Conservation (phyloP, 306 rosid genomes). For the Trifolium subterraneum region DNA sequence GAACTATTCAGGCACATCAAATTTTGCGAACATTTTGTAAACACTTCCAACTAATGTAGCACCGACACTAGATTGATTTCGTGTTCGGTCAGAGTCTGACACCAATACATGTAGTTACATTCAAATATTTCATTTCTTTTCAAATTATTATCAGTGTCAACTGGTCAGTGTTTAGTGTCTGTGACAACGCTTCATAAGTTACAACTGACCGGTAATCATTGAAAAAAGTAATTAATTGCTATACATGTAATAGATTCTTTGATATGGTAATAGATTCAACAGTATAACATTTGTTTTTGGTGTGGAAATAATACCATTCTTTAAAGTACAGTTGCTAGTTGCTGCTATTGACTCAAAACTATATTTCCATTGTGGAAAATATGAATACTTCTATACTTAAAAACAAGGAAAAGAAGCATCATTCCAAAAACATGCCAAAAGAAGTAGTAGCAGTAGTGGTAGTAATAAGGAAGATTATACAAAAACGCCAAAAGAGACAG, state of each 20-base stretch:
- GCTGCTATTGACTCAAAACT: slow-evolving; percentile 26
- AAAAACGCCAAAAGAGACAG: background rate
- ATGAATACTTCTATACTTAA: slow-evolving; percentile 18
- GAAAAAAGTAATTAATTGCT: slow-evolving; percentile 25
- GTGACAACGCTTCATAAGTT: too few relatives aligned
- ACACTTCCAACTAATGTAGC: background rate
- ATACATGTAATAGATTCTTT: slow-evolving; percentile 37
- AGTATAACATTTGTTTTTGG: slow-evolving; percentile 31
- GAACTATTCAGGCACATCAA: too few relatives aligned
- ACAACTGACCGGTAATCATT: background rate
- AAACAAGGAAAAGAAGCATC: slow-evolving; percentile 7
- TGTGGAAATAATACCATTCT: slow-evolving; percentile 20
- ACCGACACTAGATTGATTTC: too few relatives aligned
- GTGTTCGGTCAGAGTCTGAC: too few relatives aligned
- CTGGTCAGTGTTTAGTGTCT: too few relatives aligned
- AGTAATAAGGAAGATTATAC: too few relatives aligned
- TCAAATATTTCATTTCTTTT: too few relatives aligned
- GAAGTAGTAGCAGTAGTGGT: background rate
- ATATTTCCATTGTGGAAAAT: slow-evolving; percentile 35
- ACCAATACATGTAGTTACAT: too few relatives aligned
- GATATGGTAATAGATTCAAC: slow-evolving; percentile 29
- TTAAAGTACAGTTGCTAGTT: background rate
- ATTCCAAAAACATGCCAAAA: background rate
- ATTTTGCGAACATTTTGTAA: background rate
- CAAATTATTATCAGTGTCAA: too few relatives aligned